Percentiles rank a stretch among this genome's conserved stretches.
Conservation (phyloP, 1,284 basidiomycete genomes). For the Retiboletus flavoniger region DNA sequence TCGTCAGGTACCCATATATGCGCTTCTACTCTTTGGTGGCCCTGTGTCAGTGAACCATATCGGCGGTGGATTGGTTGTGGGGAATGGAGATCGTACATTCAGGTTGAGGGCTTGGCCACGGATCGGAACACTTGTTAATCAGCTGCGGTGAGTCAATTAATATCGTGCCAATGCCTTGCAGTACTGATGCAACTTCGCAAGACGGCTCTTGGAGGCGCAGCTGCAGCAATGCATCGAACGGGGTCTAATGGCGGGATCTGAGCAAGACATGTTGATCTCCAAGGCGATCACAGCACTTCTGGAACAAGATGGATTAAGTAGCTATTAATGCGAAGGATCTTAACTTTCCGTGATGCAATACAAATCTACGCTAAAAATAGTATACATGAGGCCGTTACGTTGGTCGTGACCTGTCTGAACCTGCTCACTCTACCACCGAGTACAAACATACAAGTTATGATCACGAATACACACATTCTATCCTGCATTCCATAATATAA, state of each 20-base stretch:
- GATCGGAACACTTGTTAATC: constrained; percentile 88
- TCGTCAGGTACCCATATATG: constrained; percentile 77
- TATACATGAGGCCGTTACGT: constrained; percentile 3
- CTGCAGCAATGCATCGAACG: constrained; percentile 58
- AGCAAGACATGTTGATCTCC: constrained; percentile 57
- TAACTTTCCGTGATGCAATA: constrained; percentile 1
- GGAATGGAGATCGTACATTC: constrained; percentile 48
- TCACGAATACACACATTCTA: not conserved
- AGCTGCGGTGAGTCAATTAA: constrained; percentile 60
- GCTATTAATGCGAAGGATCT: not conserved
- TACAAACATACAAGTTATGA: constrained; percentile 18
- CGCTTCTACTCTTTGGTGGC: constrained; percentile 83
- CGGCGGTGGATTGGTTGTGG: constrained; percentile 72
- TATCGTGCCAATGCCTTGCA: not conserved
- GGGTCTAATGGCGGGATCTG: constrained; percentile 48
- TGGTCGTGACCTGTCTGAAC: not conserved
- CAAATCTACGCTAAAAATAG: constrained; percentile 14
- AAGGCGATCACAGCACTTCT: constrained; percentile 72
- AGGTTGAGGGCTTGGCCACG: constrained; percentile 81
- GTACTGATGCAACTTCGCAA: constrained; percentile 24
- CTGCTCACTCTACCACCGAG: not conserved
- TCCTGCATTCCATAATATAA: not conserved
- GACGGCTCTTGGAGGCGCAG: constrained; percentile 70
- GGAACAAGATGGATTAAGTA: constrained; percentile 52
- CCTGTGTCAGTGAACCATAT: constrained; percentile 77